These are phyloP conservation scores for Chaetomium tenue DNA, from an alignment of 495 filamentous ascomycete genomes.

Conservation along the genomic window DNA sequence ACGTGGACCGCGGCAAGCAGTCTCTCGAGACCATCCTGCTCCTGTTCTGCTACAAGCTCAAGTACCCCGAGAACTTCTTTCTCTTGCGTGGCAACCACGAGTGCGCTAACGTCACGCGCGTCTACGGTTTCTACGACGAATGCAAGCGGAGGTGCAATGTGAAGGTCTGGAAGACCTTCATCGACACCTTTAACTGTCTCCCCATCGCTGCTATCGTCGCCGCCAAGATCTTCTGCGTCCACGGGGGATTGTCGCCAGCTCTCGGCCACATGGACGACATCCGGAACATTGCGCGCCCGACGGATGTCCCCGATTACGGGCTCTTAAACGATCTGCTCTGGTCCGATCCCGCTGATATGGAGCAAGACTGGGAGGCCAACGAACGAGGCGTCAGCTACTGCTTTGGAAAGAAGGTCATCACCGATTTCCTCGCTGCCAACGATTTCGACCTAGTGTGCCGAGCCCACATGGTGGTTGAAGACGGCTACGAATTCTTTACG, in stretches of 20 bases:
- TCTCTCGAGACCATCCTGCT: slow-evolving; percentile 95
- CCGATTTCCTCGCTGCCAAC: slow-evolving; percentile 89
- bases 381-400: slow-evolving; percentile 98
- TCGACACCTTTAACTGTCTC: slow-evolving; percentile 96
- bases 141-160: slow-evolving; percentile 97
- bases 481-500: slow-evolving; percentile 98
- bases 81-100: slow-evolving; percentile 95
- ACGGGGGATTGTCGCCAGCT: slow-evolving; percentile 90
- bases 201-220: slow-evolving; percentile 96
- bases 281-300: slow-evolving; percentile 89
- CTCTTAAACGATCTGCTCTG: slow-evolving; percentile 94
- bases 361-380: slow-evolving; percentile 95
- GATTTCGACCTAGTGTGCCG: slow-evolving; percentile 97
- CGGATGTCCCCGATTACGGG: slow-evolving; percentile 96
- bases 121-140: slow-evolving; percentile 99
- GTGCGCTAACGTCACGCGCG: slow-evolving; percentile 95
- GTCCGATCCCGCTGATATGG: slow-evolving; percentile 98
- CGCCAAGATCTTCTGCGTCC: slow-evolving; percentile 98
- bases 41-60: slow-evolving; percentile 96
- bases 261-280: slow-evolving; percentile 98
- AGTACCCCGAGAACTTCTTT: slow-evolving; percentile 99
- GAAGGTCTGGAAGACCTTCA: slow-evolving; percentile 98
- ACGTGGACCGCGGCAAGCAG: slow-evolving; percentile 97
- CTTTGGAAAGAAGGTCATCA: slow-evolving; percentile 97
- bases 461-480: slow-evolving; percentile 99